These are phyloP conservation scores for Fusarium nelsonii DNA, from an alignment of 2,329 filamentous ascomycete genomes.

Conservation along the genomic window DNA sequence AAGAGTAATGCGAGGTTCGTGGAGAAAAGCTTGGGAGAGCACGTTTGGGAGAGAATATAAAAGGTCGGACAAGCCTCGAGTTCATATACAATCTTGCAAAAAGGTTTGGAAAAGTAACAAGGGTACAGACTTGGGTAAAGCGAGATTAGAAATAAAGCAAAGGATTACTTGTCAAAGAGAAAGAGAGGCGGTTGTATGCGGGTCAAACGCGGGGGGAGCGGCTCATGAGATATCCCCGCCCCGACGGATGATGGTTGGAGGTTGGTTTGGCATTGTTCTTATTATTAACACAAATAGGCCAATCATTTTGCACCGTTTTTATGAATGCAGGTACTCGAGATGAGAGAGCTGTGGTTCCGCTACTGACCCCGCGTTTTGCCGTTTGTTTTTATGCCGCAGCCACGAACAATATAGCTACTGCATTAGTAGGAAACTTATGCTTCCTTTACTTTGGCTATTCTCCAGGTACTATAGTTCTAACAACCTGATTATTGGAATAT, in stretches of 20 bases:
- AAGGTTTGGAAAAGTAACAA: conserved; percentile 9
- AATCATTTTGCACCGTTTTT: conserved; percentile 22
- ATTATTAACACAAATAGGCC: conserved; percentile 1
- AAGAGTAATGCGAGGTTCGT: neutral
- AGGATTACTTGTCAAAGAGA: conserved; percentile 19
- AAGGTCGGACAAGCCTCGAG: conserved; percentile 20
- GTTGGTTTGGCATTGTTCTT: neutral
- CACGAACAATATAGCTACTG: too few species aligned
- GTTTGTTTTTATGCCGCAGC: conserved; percentile 12
- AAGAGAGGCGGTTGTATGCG: conserved; percentile 31
- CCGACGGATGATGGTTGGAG: conserved; percentile 7
- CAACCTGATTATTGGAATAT: too few species aligned
- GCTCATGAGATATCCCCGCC: conserved; percentile 10
- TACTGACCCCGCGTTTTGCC: conserved; percentile 14
- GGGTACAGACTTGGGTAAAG: neutral
- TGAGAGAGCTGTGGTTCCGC: conserved; percentile 18
- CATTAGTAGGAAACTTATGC: neutral
- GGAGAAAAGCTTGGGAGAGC: neutral
- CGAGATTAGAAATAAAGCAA: neutral
- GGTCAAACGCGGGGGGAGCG: conserved; percentile 29
- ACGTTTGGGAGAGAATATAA: conserved; percentile 8
- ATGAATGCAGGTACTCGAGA: neutral
- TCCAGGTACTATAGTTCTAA: too few species aligned
- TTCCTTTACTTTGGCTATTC: neutral
- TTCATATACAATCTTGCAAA: conserved; percentile 32